Conservation (phyloP, 129 eudicot species). For the Tagetes erecta region DNA sequence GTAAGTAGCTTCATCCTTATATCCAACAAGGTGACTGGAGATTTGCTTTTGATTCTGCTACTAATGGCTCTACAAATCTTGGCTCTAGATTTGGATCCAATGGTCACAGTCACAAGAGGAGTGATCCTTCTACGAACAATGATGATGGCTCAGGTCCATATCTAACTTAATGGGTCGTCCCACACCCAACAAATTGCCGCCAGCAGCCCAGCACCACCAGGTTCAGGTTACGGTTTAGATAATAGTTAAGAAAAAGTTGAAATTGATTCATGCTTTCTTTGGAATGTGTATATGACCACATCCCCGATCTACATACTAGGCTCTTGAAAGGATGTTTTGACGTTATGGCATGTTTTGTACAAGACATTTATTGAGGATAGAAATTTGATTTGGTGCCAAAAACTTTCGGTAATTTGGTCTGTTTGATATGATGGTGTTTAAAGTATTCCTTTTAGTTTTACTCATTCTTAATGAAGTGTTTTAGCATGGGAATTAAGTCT, state of each 20-base stretch:
- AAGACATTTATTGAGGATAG: constrained; percentile 38
- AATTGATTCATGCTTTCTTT: constrained; percentile 51
- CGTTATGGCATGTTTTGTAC: constrained; percentile 44
- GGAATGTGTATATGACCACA: constrained; percentile 27
- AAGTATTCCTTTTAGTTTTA: too few relatives aligned
- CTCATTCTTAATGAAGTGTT: too few relatives aligned
- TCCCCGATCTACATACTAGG: constrained; percentile 27
- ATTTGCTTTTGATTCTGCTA: constrained; percentile 95
- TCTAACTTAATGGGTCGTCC: constrained; percentile 74
- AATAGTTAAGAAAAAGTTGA: constrained; percentile 11
- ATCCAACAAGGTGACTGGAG: constrained; percentile 72
- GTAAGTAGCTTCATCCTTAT: too few relatives aligned
- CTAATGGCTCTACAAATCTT: constrained; percentile 58
- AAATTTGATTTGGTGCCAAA: background rate
- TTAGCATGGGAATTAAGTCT: too few relatives aligned
- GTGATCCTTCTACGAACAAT: constrained; percentile 65
- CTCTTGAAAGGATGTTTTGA: constrained; percentile 32
- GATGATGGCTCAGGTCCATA: constrained; percentile 47
- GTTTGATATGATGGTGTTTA: too few relatives aligned
- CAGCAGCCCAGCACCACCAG: constrained; percentile 61
- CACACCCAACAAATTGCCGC: constrained; percentile 87
- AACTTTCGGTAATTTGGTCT: too few relatives aligned
- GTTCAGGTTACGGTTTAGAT: constrained; percentile 52
- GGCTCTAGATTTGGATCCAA: constrained; percentile 60
- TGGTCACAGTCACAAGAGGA: constrained; percentile 65